A percentile compares a stretch with the other conserved stretches of the same genome.
phyloP scores from a whole-genome alignment of 164 flowering plant genomes.

The Magnolia officinalis region DNA sequence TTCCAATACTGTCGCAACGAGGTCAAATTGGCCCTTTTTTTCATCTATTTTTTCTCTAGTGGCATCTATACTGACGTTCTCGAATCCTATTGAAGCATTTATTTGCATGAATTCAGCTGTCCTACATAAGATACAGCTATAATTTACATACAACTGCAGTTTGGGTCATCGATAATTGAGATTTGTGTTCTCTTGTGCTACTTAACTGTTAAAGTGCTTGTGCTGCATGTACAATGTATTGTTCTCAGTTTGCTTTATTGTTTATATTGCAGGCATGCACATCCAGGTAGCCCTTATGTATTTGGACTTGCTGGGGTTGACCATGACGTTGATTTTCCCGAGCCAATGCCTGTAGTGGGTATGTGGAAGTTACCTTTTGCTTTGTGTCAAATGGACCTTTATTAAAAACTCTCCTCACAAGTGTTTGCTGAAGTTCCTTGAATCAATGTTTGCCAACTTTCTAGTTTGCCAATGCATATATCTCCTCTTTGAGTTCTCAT shows the following conservation, averaged over 20 bases:
- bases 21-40: too few relatives aligned
- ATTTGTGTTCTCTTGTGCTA: background rate
- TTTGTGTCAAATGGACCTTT: background rate
- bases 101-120: background rate
- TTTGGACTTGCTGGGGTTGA: constrained; percentile 91
- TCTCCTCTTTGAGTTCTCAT: too few relatives aligned
- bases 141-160: background rate
- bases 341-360: constrained; percentile 99
- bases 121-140: too few relatives aligned
- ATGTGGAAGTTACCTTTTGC: constrained; percentile 14
- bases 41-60: too few relatives aligned
- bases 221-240: background rate
- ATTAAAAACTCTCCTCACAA: too few relatives aligned
- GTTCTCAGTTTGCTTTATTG: background rate
- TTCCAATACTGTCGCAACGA: too few relatives aligned
- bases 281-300: constrained; percentile 98
- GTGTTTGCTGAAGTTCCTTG: too few relatives aligned
- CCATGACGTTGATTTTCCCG: constrained; percentile 94
- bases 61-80: too few relatives aligned
- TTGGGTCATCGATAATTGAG: background rate
- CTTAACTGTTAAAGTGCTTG: background rate
- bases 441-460: too few relatives aligned
- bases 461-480: too few relatives aligned
- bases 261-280: constrained; percentile 73
- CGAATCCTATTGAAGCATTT: too few relatives aligned